Base-by-base conservation (phyloP, 1,139 yeast genomes). In the Scheffersomyces illinoinensis region DNA sequence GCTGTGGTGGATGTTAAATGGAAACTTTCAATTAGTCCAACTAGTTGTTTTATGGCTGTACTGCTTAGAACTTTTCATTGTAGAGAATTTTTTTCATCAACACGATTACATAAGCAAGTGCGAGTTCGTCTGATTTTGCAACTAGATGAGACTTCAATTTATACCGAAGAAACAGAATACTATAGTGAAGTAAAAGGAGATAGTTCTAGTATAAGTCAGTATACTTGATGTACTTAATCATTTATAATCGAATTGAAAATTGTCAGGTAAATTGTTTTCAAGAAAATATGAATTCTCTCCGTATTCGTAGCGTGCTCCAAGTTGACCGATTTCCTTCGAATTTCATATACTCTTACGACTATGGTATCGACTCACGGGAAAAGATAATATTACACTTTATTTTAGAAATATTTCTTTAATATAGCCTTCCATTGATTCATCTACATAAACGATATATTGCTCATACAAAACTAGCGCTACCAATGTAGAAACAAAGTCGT, bases 401-500 rank as follows among this genome's bases (percentile, higher is more conserved):
- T 33, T 33, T 7, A 14, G 17, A 33, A 33, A 12, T 10, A 10
- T 33, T 12, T 10, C 5, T 12, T 10, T 8, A 14, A 7, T 33
- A 12, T 8, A 1, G 12, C 43, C 14, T 7, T 4, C 4, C 17
- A 4, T 33, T 12, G 43, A 33, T 33, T 2, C 43, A 10, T 33
- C 17, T 33, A 12, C 43, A 33, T 33, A 3, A 10, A 33, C 12
- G 10, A 1, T 17, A 12, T 33, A 10, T 14, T 10, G 43, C 17
- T 12, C 17, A 3, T 10, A 5, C 17, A 7, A 10, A 33, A 4
- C 5, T 3, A 5, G 24, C 26, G 24, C 51, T 48, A 24, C 51
- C 21, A 48, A 48, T 10, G 19, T 14, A 19, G 14, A 8, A 48
- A 17, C 7, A 19, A n/a, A 24, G 57, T 54, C 61, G 61, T 60